Conservation (phyloP, 1,139 yeast species). For the Lodderomyces parapsilosis region DNA sequence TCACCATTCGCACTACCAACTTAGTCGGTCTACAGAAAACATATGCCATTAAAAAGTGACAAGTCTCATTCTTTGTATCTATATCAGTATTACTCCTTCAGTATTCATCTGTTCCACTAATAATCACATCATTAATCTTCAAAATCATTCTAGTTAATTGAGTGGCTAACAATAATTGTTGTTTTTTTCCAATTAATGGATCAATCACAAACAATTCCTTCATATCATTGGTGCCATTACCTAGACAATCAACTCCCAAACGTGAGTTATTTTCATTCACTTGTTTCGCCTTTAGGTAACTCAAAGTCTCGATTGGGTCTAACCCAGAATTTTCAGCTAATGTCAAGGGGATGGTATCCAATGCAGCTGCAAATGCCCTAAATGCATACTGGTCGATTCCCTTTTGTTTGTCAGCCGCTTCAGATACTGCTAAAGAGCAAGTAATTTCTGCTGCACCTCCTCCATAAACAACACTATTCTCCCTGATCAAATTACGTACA, state of each 20-base stretch:
- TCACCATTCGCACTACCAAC: not conserved
- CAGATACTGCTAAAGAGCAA: constrained; percentile 87
- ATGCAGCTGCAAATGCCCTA: constrained; percentile 89
- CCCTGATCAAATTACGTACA: constrained; percentile 90
- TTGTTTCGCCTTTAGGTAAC: constrained; percentile 82
- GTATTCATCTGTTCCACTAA: constrained; percentile 83
- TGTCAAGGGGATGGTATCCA: constrained; percentile 91
- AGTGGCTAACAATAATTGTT: constrained; percentile 91
- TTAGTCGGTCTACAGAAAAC: not conserved
- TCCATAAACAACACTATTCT: constrained; percentile 92
- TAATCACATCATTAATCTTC: constrained; percentile 93
- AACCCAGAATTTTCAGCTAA: constrained; percentile 96
- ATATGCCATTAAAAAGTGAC: no score
- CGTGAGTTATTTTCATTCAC: constrained; percentile 66
- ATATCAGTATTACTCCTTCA: not conserved
- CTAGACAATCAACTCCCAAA: constrained; percentile 92
- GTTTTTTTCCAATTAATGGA: constrained; percentile 95
- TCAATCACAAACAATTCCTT: constrained; percentile 91
- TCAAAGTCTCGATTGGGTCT: constrained; percentile 87
- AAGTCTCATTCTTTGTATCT: not conserved
- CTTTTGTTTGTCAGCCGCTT: constrained; percentile 87
- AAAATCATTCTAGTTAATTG: constrained; percentile 96
- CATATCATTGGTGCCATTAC: constrained; percentile 87
- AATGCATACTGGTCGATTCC: constrained; percentile 98
- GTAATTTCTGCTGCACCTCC: constrained; percentile 98